A percentile compares a stretch with the other conserved stretches of the same genome.
These are phyloP conservation scores for Rhynchospora pubera DNA, from an alignment of 176 grass and related monocot species.

Conservation along the genomic window DNA sequence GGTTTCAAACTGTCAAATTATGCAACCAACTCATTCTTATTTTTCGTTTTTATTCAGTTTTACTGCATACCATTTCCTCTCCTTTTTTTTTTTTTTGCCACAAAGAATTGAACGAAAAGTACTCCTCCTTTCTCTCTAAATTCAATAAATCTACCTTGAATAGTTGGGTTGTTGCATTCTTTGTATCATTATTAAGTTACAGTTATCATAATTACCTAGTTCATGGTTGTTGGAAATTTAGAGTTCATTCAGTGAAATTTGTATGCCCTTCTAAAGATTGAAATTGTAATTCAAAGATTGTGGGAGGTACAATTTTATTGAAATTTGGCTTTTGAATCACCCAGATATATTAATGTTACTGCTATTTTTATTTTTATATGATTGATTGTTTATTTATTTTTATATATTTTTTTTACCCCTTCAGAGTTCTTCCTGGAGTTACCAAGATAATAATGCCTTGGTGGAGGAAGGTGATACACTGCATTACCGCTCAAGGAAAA, in stretches of 20 bases:
- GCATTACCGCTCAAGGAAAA: not conserved
- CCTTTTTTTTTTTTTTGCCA: too few species aligned
- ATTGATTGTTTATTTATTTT: not conserved
- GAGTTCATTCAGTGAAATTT: not conserved
- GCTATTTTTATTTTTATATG: not conserved
- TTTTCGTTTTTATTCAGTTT: not conserved
- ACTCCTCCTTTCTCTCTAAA: too few species aligned
- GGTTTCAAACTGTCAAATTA: not conserved
- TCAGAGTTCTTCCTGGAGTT: conserved; percentile 36
- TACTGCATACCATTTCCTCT: not conserved
- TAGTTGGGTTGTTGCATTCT: not conserved
- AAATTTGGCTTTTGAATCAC: too few species aligned
- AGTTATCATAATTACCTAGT: not conserved
- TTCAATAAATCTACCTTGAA: too few species aligned
- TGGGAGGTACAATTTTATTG: too few species aligned
- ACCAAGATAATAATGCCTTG: not conserved
- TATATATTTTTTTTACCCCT: not conserved
- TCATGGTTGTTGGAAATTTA: not conserved
- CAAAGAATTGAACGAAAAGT: too few species aligned
- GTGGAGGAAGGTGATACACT: not conserved
- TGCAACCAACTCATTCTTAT: too few species aligned
- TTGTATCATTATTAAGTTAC: not conserved
- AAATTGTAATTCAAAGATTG: too few species aligned
- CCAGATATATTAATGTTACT: not conserved
- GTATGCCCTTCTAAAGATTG: too few species aligned